These are phyloP conservation scores for Trichoderma sp. DNA, from an alignment of 2,329 filamentous ascomycete genomes.

Conservation along the genomic window DNA sequence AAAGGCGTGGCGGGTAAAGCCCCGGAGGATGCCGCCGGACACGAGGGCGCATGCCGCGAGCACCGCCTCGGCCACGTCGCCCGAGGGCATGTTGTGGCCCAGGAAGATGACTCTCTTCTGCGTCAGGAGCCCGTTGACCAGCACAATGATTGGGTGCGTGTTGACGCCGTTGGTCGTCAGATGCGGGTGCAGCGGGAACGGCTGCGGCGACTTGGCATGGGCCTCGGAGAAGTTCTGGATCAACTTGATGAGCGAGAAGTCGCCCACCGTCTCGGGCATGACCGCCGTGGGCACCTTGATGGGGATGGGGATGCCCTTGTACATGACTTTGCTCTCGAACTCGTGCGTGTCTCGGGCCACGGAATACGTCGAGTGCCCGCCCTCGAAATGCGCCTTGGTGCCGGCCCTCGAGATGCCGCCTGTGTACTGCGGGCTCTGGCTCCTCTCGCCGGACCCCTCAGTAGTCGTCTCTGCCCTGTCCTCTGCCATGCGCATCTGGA, in stretches of 20 bases:
- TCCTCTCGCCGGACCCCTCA: constrained; percentile 46
- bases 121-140: constrained; percentile 91
- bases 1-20: constrained; percentile 94
- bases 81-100: constrained; percentile 91
- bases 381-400: constrained; percentile 63
- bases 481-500: constrained; percentile 75
- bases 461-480: constrained; percentile 53
- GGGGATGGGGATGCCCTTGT: constrained; percentile 94
- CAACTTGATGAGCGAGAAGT: constrained; percentile 96
- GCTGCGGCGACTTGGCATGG: constrained; percentile 79
- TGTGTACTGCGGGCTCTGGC: constrained; percentile 49
- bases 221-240: constrained; percentile 90
- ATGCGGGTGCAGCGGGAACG: constrained; percentile 85
- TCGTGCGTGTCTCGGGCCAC: constrained; percentile 95
- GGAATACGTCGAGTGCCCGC: constrained; percentile 64
- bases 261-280: constrained; percentile 93
- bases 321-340: constrained; percentile 92
- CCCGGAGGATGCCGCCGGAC: constrained; percentile 86
- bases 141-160: constrained; percentile 92
- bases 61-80: constrained; percentile 96
- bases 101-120: constrained; percentile 97
- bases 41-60: constrained; percentile 93
- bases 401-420: constrained; percentile 60
- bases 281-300: constrained; percentile 94
- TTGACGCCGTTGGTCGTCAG: constrained; percentile 86